Evolutionary conservation across 768 basidiomycete genomes (phyloP), one percentile per base, ranked within the genome.

Genomic region (Fomitopsis pulvina): DNA sequence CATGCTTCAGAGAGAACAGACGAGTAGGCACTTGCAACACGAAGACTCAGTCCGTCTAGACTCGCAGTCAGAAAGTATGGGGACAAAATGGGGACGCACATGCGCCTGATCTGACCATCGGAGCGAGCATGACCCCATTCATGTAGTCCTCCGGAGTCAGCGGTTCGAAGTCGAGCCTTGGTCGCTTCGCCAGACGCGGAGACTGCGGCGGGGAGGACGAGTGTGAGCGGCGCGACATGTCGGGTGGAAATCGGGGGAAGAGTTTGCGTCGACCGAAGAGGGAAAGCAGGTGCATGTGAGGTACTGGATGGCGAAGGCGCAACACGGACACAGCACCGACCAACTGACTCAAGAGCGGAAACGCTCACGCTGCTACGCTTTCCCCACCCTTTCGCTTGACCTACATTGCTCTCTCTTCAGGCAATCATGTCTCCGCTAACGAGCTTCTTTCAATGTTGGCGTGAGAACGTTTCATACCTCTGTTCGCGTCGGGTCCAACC

Each of bases 41-140:
- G 16, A 29, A 62, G n/a, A n/a, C n/a, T n/a, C n/a, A n/a, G n/a
- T n/a, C n/a, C n/a, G n/a, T n/a, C n/a, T n/a, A n/a, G n/a, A n/a
- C 42, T 24, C 42, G 18, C 9, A 22, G 28, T 8, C 32, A n/a
- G 32, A 10, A 34, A n/a, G n/a, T 34, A 34, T 10, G 32, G n/a
- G 10, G 32, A 34, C 11, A 10, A n/a, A 10, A 10, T 10, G 32
- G 9, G 32, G 37, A 78, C 87, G 60, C 67, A 92, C 90, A 68
- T 56, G 86, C 85, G 52, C 93, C 91, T 51, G 91, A 95, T 62
- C 93, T 80, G 46, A 99, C 96, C 96, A 99, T 99, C 1, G 96
- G 96, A 2, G 96, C 95, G n/a, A 99, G 78, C 61, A 96, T 86
- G 26, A 97, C 72, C 9, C 92, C 94, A 69, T 90, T 77, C 56